phyloP scores from a whole-genome alignment of 768 basidiomycete genomes.

The Tephrocybe sp. region DNA sequence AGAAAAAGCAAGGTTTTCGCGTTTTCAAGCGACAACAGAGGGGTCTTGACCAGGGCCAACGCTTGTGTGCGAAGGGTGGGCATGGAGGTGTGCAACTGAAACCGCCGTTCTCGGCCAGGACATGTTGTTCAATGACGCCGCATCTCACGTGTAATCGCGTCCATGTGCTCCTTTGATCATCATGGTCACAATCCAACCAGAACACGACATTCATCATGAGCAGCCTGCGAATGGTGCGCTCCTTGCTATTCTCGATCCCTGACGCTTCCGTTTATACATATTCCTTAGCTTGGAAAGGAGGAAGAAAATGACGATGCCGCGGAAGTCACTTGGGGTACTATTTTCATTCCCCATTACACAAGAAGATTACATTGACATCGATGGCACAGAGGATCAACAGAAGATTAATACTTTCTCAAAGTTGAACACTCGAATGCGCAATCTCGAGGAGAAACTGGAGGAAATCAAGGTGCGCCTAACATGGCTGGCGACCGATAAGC shows the following conservation, averaged over 20 bases:
- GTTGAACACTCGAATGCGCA: conserved; percentile 74
- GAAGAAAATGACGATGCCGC: conserved; percentile 73
- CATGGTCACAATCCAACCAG: conserved; percentile 2
- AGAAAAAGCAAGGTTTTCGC: conserved; percentile 57
- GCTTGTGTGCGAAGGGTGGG: conserved; percentile 15
- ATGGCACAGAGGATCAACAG: conserved; percentile 73
- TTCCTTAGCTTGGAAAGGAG: conserved; percentile 61
- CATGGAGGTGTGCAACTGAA: conserved; percentile 3
- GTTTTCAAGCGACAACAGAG: conserved; percentile 36
- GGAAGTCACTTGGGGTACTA: conserved; percentile 82
- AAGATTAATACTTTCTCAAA: conserved; percentile 91
- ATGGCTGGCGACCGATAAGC: neutral
- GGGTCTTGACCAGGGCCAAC: conserved; percentile 10
- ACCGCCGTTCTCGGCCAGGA: neutral
- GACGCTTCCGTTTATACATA: neutral
- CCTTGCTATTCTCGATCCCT: conserved; percentile 2
- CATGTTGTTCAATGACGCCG: neutral
- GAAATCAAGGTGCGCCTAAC: conserved; percentile 59
- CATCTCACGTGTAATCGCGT: conserved; percentile 14
- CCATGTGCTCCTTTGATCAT: conserved; percentile 3
- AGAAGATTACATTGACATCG: conserved; percentile 1
- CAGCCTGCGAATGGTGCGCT: conserved; percentile 57
- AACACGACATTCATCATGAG: conserved; percentile 26
- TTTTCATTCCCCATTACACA: neutral
- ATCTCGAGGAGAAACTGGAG: conserved; percentile 69